Evolutionary conservation across 352 stramenopile species (phyloP), one percentile per base, ranked within the genome.

Genomic region (Globisporangium abappressorium): DNA sequence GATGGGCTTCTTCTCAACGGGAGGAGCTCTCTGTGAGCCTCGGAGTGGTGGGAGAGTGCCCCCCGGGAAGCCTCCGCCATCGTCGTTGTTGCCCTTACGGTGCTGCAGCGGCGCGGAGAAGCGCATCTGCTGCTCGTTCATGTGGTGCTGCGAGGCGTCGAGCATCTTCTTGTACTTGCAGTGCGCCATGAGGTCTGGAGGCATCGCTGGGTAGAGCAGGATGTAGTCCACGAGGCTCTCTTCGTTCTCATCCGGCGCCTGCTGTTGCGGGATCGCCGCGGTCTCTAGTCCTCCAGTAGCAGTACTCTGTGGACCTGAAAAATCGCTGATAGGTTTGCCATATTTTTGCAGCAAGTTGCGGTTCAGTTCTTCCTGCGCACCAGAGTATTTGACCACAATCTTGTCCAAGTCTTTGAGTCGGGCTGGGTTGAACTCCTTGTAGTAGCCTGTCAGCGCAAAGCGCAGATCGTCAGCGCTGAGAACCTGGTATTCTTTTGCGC

Each of bases 61-160:
- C 0, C 43, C 43, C 20, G 69, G 70, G 20, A 69, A 63, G 41
- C 70, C 74, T 36, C 70, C 77, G 22, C 72, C 71, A 12, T 83
- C 64, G 30, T 68, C 72, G 14, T 26, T 62, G 20, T 61, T 60
- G 33, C 73, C 74, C 41, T 82, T 81, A 5, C 85, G 85, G 63
- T 94, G 87, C 67, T 95, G 85, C 24, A 95, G 64, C 51, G 87
- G 87, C 1, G 84, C 85, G 0, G 82, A 87, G 62, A 95, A 92
- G 20, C 87, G 78, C 72, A 95, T 80, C 59, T 94, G 84, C 70
- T 92, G 79, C 65, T 94, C 87, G 64, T 91, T 82, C 41, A 91
- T 90, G 66, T 92, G 75, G 36, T 89, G 76, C 67, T 93, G 83
- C 2, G 84, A 92, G n/a, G 85, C 86, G 20, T 92, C 84, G 14